phyloP scores from a whole-genome alignment of 345 rosid genomes.

The Lumnitzera littorea region DNA sequence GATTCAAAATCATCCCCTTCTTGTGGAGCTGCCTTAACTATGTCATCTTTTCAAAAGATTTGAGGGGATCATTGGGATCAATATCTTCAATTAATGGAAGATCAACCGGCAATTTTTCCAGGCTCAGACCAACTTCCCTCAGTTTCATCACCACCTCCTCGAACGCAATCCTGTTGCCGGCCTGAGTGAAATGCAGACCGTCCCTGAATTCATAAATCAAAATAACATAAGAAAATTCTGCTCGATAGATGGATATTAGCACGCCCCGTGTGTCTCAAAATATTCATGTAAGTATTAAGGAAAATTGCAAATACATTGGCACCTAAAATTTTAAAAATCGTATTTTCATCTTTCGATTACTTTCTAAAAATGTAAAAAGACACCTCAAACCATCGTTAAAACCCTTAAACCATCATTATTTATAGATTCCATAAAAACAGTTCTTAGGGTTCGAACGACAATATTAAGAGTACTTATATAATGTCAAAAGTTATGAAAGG shows the following conservation, averaged over 20 bases:
- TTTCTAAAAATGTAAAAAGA: neutral
- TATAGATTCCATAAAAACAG: too few relatives aligned
- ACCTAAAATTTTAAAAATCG: conserved; percentile 1
- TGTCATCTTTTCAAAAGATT: conserved; percentile 32
- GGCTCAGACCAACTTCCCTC: conserved; percentile 39
- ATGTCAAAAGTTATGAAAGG: neutral
- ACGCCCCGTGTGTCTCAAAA: too few relatives aligned
- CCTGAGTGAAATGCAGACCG: conserved; percentile 59
- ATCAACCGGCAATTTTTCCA: conserved; percentile 46
- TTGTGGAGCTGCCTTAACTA: too few relatives aligned
- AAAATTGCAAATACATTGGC: neutral
- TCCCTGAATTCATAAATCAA: conserved; percentile 37
- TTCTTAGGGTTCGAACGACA: too few relatives aligned
- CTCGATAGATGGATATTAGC: neutral
- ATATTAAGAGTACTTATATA: too few relatives aligned
- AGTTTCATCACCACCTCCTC: conserved; percentile 62
- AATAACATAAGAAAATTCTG: neutral
- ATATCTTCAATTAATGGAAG: conserved; percentile 53
- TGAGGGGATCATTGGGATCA: conserved; percentile 55
- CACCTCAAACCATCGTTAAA: too few relatives aligned
- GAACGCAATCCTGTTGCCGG: conserved; percentile 60
- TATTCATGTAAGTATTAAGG: too few relatives aligned
- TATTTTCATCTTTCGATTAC: neutral
- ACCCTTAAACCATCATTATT: too few relatives aligned
- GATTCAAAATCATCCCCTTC: too few relatives aligned